Conservation (phyloP, 257 asterid genomes). For the Cynanchum wilfordii region DNA sequence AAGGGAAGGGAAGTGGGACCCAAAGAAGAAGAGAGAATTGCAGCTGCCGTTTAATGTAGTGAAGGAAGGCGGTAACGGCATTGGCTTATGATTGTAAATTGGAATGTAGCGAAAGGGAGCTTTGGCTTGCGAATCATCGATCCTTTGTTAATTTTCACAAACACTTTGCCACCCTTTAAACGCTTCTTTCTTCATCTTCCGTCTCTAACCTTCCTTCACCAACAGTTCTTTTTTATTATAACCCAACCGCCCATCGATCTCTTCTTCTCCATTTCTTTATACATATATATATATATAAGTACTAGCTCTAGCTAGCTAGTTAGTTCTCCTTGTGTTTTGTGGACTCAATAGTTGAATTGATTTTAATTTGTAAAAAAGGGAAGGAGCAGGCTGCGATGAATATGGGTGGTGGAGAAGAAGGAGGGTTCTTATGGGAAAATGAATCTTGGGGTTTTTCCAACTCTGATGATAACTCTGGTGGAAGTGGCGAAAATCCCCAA, state of each 20-base stretch:
- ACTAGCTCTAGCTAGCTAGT: background rate
- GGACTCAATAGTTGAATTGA: no score
- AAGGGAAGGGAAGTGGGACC: conserved; percentile 10
- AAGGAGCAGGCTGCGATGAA: conserved; percentile 21
- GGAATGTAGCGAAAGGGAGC: conserved; percentile 20
- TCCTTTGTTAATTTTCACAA: conserved; percentile 16
- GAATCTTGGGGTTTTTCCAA: conserved; percentile 32
- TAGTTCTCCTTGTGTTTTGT: no score
- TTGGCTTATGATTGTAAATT: conserved; percentile 52
- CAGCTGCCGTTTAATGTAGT: conserved; percentile 31
- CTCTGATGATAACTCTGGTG: conserved; percentile 20
- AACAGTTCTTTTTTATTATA: no score
- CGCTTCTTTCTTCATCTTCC: background rate
- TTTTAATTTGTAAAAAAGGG: background rate
- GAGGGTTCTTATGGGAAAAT: conserved; percentile 29
- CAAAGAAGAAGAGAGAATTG: background rate
- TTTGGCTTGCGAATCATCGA: conserved; percentile 4
- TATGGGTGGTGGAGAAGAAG: conserved; percentile 21
- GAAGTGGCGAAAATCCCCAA: conserved; percentile 14
- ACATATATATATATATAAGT: no score
- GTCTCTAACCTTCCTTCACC: background rate
- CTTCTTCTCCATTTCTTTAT: background rate
- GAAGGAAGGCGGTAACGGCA: conserved; percentile 56
- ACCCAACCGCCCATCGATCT: background rate
- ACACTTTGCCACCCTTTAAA: conserved; percentile 7